Percentiles rank a stretch among this genome's conserved stretches.
Conservation (phyloP, 2,329 filamentous ascomycete species). For the Scedosporium apiospermum region DNA sequence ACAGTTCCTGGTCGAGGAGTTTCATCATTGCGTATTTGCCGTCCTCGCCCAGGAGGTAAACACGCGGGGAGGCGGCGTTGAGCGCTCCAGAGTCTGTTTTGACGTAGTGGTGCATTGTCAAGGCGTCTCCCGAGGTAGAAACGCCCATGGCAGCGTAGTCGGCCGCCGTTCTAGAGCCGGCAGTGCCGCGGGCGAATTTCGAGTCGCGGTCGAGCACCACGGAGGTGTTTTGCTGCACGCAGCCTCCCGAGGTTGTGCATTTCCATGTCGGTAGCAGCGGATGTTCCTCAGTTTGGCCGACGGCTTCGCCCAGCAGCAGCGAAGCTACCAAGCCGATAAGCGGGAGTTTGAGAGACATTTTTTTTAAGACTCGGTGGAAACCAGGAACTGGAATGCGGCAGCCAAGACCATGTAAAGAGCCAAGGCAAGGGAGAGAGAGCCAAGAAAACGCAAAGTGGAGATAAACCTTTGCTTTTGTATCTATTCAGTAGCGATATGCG, state of each 20-base stretch:
- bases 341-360: neutral
- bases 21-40: slow-evolving; percentile 52
- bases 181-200: slow-evolving; percentile 32
- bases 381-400: too few species aligned
- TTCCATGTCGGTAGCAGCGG: slow-evolving; percentile 40
- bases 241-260: slow-evolving; percentile 40
- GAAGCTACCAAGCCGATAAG: neutral
- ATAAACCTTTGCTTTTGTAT: too few species aligned
- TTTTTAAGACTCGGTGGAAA: neutral
- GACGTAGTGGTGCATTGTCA: slow-evolving; percentile 20
- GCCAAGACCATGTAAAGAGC: too few species aligned
- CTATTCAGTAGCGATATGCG: too few species aligned
- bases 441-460: too few species aligned
- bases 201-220: slow-evolving; percentile 38
- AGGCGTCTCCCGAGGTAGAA: slow-evolving; percentile 17
- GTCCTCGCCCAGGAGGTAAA: slow-evolving; percentile 47
- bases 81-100: slow-evolving; percentile 12
- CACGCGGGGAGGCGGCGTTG: slow-evolving; percentile 27
- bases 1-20: slow-evolving; percentile 51
- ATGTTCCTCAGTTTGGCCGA: slow-evolving; percentile 28
- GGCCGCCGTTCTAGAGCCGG: slow-evolving; percentile 23
- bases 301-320: neutral
- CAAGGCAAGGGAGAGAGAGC: too few species aligned
- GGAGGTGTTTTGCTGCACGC: slow-evolving; percentile 33
- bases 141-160: slow-evolving; percentile 31